These are phyloP conservation scores for Kokia cookei DNA, from an alignment of 441 rosid species.

Conservation along the genomic window DNA sequence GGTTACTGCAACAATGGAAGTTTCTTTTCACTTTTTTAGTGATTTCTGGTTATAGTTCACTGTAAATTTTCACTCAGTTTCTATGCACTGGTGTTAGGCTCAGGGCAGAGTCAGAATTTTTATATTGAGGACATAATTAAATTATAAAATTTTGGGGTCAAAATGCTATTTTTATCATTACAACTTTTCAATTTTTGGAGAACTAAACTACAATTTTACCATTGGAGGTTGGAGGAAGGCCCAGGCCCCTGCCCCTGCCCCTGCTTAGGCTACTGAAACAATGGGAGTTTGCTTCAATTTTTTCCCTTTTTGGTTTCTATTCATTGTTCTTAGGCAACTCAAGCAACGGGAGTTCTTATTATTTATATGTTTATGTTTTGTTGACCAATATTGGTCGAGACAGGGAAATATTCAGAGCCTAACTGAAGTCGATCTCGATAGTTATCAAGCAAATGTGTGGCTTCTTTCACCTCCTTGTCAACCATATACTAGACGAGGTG, in stretches of 20 bases:
- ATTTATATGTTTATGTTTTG: background rate
- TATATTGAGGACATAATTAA: no score
- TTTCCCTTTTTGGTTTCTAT: background rate
- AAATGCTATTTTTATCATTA: no score
- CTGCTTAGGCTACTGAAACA: background rate
- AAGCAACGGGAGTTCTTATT: background rate
- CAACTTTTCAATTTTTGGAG: no score
- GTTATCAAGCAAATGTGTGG: conserved; percentile 73
- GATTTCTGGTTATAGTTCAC: background rate
- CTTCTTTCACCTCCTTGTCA: conserved; percentile 99
- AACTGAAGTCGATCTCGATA: conserved; percentile 71
- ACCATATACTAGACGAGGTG: conserved; percentile 97
- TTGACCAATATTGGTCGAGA: conserved; percentile 2
- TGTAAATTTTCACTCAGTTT: background rate
- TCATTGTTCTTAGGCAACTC: background rate
- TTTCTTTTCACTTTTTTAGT: background rate
- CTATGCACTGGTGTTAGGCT: background rate
- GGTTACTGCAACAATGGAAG: background rate
- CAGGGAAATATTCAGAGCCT: conserved; percentile 92
- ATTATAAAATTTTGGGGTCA: no score
- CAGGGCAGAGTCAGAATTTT: no score
- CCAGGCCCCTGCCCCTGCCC: background rate
- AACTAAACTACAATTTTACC: no score
- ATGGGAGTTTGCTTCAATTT: background rate
- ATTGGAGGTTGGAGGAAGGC: no score